Evolutionary conservation across 371 early-diverging fungal genomes (phyloP), one percentile per base, ranked within the genome.

Genomic region (Capniomyces stellatus): DNA sequence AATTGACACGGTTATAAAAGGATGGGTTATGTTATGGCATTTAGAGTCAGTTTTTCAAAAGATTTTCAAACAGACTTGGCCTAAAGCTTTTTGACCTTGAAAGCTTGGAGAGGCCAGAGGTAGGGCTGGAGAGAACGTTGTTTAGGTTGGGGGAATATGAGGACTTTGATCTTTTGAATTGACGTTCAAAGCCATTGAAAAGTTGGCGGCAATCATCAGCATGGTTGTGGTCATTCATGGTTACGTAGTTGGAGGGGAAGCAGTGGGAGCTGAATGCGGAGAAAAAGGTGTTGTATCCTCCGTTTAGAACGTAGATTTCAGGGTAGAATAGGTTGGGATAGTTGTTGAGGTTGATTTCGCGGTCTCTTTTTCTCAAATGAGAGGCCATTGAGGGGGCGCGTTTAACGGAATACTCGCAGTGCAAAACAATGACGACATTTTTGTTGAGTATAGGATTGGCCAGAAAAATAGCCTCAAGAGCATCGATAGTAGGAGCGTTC

Each of bases 351-450:
- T 87, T 88, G 55, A 69, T 58, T 27, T 74, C 67, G 49, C 92
- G 77, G 64, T 93, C 94, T 52, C 74, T 69, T 39, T 75, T 78
- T 54, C 94, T 71, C 28, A 93, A 62, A 52, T 74, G 72, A 31
- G 70, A 69, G 0, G 89, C 91, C 82, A 93, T 79, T 47, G 72
- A 70, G 0, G 94, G 94, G 1, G 81, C 94, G 4, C 94, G 71
- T 48, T 86, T 76, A 28, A 76, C 71, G 19, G 86, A 85, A 64
- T 78, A 93, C 68, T 93, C 94, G 71, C 94, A 93, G 64, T 91
- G 88, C 58, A 93, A 79, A 8, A 93, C 74, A n/a, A 93, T 60
- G 10, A 78, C 73, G 2, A 59, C 62, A 18, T 67, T 64, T 58
- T 62, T 67, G 46, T 62, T 61, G 0, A 61, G 56, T 2, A 52